Percentiles rank a stretch among this genome's conserved stretches.
Evolutionary conservation across 2,329 filamentous ascomycete genomes (phyloP).

Genomic region (Parascedosporium putredinis): DNA sequence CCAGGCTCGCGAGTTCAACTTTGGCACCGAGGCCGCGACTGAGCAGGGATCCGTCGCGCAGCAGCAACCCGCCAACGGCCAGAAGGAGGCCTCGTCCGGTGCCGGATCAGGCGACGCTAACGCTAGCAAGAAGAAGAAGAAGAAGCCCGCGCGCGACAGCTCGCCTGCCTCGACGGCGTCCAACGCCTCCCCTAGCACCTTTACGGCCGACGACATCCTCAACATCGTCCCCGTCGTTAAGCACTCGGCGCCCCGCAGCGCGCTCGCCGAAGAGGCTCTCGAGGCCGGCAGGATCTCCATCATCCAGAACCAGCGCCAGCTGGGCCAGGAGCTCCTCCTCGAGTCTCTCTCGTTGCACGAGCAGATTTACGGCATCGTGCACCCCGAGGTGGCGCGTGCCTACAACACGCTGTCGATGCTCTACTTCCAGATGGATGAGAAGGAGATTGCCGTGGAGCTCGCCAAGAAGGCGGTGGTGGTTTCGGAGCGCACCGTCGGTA

Average conservation of each 20-base stretch:
- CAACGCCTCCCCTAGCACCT: conserved; percentile 44
- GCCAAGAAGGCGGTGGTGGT: conserved; percentile 95
- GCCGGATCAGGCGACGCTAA: no score
- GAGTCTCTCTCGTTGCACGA: conserved; percentile 94
- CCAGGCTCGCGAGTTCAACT: conserved; percentile 51
- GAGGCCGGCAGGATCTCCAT: conserved; percentile 96
- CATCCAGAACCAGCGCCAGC: conserved; percentile 85
- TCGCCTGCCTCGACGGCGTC: conserved; percentile 38
- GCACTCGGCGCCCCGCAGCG: conserved; percentile 82
- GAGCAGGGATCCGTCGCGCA: conserved; percentile 22
- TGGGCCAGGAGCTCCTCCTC: conserved; percentile 90
- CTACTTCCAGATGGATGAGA: conserved; percentile 97
- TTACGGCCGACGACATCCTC: conserved; percentile 74
- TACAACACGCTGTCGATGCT: conserved; percentile 94
- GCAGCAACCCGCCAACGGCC: conserved; percentile 26
- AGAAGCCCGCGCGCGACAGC: conserved; percentile 46
- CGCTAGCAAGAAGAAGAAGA: conserved; percentile 50
- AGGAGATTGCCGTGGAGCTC: conserved; percentile 87
- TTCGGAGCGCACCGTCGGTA: conserved; percentile 82
- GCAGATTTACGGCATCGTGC: conserved; percentile 95
- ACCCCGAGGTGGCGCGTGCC: conserved; percentile 88
- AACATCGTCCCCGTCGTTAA: conserved; percentile 94
- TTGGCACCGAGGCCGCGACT: conserved; percentile 18
- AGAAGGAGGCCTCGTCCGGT: conserved; percentile 21
- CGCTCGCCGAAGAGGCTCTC: conserved; percentile 87